A percentile compares a stretch with the other conserved stretches of the same genome.
These are phyloP conservation scores for Aspergillus funiculosus DNA, from an alignment of 495 filamentous ascomycete genomes.

Conservation along the genomic window DNA sequence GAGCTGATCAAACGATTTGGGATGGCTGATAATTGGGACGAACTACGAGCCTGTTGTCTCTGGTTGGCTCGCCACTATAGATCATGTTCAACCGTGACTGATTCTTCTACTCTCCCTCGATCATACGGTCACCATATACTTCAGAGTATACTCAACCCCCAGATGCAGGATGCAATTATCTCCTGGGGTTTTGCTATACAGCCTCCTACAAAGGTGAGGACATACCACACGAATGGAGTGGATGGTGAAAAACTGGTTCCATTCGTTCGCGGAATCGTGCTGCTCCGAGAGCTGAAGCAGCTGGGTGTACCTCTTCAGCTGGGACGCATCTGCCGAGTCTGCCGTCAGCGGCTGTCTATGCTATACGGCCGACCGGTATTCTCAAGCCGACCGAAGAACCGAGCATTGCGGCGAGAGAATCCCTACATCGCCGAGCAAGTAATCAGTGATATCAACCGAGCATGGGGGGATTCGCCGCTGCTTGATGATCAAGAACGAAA, in stretches of 20 bases:
- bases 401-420: slow-evolving; percentile 33
- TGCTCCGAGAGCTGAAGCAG: slow-evolving; percentile 46
- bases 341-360: slow-evolving; percentile 44
- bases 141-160: slow-evolving; percentile 37
- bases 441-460: slow-evolving; percentile 27
- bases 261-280: slow-evolving; percentile 46
- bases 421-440: slow-evolving; percentile 29
- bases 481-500: slow-evolving; percentile 20
- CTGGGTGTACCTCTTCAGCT: slow-evolving; percentile 40
- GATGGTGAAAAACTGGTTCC: slow-evolving; percentile 22
- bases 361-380: slow-evolving; percentile 39
- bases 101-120: not conserved
- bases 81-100: slow-evolving; percentile 10
- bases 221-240: slow-evolving; percentile 8
- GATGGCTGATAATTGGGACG: slow-evolving; percentile 32
- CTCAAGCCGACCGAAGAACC: slow-evolving; percentile 31
- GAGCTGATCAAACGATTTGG: slow-evolving; percentile 41
- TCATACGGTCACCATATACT: slow-evolving; percentile 22
- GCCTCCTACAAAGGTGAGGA: slow-evolving; percentile 17
- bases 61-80: slow-evolving; percentile 43
- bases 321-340: slow-evolving; percentile 34
- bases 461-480: slow-evolving; percentile 31
- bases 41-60: slow-evolving; percentile 34
- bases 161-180: slow-evolving; percentile 49
- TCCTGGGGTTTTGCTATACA: slow-evolving; percentile 53